phyloP scores from a whole-genome alignment of 2,329 filamentous ascomycete species.

The Pestalotiopsis sp. region DNA sequence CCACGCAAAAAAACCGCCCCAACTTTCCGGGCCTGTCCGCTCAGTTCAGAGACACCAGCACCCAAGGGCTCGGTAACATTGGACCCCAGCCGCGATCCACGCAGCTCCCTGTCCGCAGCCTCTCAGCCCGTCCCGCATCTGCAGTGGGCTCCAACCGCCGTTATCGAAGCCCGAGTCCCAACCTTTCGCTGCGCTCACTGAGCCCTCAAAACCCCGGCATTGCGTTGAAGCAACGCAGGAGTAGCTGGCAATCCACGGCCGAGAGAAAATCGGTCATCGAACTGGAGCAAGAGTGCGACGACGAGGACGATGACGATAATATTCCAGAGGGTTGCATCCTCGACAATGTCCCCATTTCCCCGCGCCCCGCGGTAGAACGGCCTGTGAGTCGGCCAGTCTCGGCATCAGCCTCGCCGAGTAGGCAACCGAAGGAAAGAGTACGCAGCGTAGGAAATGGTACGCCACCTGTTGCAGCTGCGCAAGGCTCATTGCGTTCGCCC shows the following conservation, averaged over 20 bases:
- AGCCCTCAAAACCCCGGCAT: constrained; percentile 45
- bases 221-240: constrained; percentile 49
- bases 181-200: constrained; percentile 38
- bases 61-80: constrained; percentile 35
- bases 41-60: constrained; percentile 49
- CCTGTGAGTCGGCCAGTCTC: constrained; percentile 56
- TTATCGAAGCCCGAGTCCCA: constrained; percentile 56
- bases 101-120: constrained; percentile 33
- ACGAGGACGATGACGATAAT: constrained; percentile 68
- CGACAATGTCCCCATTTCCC: constrained; percentile 82
- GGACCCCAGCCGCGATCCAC: constrained; percentile 31
- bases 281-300: constrained; percentile 75
- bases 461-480: constrained; percentile 59
- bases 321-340: constrained; percentile 79
- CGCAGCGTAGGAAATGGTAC: constrained; percentile 67
- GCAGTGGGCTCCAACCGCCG: constrained; percentile 42
- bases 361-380: constrained; percentile 62
- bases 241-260: constrained; percentile 72
- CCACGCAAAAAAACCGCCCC: constrained; percentile 39
- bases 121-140: constrained; percentile 41
- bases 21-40: constrained; percentile 48
- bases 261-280: constrained; percentile 70
- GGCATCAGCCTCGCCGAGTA: constrained; percentile 55
- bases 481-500: constrained; percentile 62
- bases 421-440: constrained; percentile 51